Conservation (phyloP, 2,329 filamentous ascomycete species). For the Shiraia sp. region DNA sequence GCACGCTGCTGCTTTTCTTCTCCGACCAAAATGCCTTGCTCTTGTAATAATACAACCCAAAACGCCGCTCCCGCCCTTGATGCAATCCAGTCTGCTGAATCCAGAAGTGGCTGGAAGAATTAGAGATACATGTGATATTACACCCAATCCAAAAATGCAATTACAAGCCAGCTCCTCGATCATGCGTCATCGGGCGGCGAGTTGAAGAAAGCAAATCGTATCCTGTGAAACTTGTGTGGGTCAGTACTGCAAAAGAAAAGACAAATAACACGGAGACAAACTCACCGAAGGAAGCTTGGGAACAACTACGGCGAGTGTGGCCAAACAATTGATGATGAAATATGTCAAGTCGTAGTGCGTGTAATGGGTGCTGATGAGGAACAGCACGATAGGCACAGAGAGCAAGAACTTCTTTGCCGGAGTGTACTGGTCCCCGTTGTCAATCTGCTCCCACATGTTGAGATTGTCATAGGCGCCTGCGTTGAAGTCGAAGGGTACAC, state of each 20-base stretch:
- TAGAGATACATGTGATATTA: conserved; percentile 44
- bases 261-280: conserved; percentile 26
- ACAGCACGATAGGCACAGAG: conserved; percentile 89
- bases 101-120: conserved; percentile 25
- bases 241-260: conserved; percentile 7
- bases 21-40: conserved; percentile 17
- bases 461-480: conserved; percentile 97
- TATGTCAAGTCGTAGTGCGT: conserved; percentile 97
- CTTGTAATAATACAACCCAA: conserved; percentile 10
- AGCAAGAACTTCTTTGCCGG: conserved; percentile 98
- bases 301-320: conserved; percentile 89
- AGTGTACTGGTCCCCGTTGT: conserved; percentile 98
- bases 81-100: conserved; percentile 34
- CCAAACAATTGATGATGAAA: conserved; percentile 96
- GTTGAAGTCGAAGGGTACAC: conserved; percentile 98
- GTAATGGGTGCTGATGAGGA: conserved; percentile 96
- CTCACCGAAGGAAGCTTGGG: conserved; percentile 94
- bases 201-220: conserved; percentile 46
- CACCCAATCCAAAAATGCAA: conserved; percentile 28
- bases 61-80: conserved; percentile 33
- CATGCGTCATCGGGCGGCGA: conserved; percentile 43
- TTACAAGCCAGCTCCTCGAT: conserved; percentile 9
- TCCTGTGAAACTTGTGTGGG: conserved; percentile 39
- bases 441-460: conserved; percentile 99
- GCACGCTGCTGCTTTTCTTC: conserved; percentile 16